Base-by-base conservation (phyloP, 2,329 filamentous ascomycete species). In the Sclerotinia subarctica region DNA sequence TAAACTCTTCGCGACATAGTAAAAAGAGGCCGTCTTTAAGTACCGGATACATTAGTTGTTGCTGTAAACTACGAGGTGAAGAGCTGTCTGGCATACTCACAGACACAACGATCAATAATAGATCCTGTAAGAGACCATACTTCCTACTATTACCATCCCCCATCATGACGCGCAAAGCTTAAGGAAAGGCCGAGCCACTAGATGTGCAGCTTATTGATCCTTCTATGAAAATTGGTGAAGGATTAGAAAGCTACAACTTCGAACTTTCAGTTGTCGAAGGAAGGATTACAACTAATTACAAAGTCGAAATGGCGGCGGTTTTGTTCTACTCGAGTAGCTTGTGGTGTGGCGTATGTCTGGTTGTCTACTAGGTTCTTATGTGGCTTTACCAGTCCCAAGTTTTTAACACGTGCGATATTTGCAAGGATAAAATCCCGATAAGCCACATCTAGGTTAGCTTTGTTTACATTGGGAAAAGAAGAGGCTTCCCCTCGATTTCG, bases 101-200 rank as follows among this genome's bases (percentile, higher is more conserved):
- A 47, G 78, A 77, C 53, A 78, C 73, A 24, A 76, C 77, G 52
- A 79, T 73, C 32, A 80, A 72, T 29, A 78, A 66, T 6, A 80
- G 68, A 66, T 79, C 78, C 70, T 79, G 78, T 29, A 79, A 69
- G 13, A 79, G 71, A 56, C 76, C 77, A 74, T 75, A 76, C 68
- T 77, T 78, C 62, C 77, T 73, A 42, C 68, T 68, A 13, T 70
- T 70, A 42, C 71, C 69, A 62, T 77, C 77, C 49, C 73, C 76
- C 77, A 78, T 78, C 13, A 44, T 69, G 52, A 57, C 44, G 47
- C 65, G 63, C 63, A 56, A 57, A 24, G 24, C 52, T 57, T 15
- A 52, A 32, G 47, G 11, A 47, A 46, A 24, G 11, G 44, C 29
- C 15, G n/a, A 21, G 44, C 44, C 57, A 60, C 26, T 21, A 35